Percentiles rank a stretch among this genome's conserved stretches.
Evolutionary conservation across 352 stramenopile species (phyloP).

Genomic region (Phytopythium vexans): DNA sequence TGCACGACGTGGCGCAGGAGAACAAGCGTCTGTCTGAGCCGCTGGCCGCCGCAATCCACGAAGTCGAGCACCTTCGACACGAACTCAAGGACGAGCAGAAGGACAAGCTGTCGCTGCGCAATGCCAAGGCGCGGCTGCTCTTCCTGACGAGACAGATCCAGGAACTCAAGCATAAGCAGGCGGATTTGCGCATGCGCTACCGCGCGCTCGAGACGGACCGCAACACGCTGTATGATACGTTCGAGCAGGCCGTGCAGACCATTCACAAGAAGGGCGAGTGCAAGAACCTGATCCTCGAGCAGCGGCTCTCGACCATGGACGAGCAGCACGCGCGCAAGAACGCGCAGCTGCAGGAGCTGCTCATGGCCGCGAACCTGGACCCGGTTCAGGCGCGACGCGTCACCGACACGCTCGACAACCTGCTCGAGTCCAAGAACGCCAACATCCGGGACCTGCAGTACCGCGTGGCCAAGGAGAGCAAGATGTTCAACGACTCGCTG

Average conservation of each 20-base stretch:
- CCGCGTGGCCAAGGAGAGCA: conserved; percentile 65
- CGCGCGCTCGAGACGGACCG: conserved; percentile 75
- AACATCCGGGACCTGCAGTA: conserved; percentile 65
- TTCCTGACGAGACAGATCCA: conserved; percentile 72
- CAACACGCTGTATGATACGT: conserved; percentile 89
- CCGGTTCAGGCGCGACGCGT: conserved; percentile 62
- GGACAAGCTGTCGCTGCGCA: conserved; percentile 87
- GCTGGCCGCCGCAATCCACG: conserved; percentile 75
- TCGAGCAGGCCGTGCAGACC: conserved; percentile 86
- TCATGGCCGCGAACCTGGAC: conserved; percentile 74
- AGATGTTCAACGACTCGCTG: conserved; percentile 75
- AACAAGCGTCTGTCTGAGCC: conserved; percentile 92
- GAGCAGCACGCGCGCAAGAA: conserved; percentile 78
- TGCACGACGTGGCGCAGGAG: conserved; percentile 91
- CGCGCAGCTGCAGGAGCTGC: conserved; percentile 61
- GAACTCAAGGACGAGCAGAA: conserved; percentile 92
- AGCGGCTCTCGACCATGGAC: conserved; percentile 71
- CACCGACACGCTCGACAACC: conserved; percentile 54
- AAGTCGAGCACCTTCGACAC: conserved; percentile 86
- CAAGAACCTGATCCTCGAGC: conserved; percentile 88
- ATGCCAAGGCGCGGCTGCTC: conserved; percentile 85
- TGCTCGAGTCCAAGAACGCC: conserved; percentile 62
- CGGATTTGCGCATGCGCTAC: conserved; percentile 71
- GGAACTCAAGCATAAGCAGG: conserved; percentile 57
- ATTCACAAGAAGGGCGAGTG: conserved; percentile 91